A percentile compares a stretch with the other conserved stretches of the same genome.
These are phyloP conservation scores for Xylariales sp. DNA, from an alignment of 2,329 filamentous ascomycete genomes.

Conservation along the genomic window DNA sequence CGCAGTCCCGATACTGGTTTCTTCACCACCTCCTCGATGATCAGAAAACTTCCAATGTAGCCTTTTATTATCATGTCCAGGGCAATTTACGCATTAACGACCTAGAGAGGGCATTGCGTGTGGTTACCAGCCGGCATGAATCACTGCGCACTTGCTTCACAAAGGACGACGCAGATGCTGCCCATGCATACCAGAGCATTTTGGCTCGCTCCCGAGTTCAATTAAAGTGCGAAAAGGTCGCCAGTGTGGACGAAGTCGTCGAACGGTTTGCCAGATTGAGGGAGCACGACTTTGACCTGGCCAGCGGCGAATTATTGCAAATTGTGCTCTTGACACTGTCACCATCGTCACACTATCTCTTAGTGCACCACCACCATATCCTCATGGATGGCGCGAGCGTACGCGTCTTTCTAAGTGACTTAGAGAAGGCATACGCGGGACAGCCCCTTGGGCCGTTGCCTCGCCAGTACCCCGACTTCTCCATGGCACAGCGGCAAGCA, in stretches of 20 bases:
- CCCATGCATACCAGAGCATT: too few species aligned
- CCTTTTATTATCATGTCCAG: background rate
- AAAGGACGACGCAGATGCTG: too few species aligned
- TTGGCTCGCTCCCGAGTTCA: background rate
- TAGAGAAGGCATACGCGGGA: slow-evolving; percentile 37
- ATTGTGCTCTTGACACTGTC: slow-evolving; percentile 16
- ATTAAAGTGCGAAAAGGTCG: background rate
- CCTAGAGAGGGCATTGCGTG: background rate
- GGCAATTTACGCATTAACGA: background rate
- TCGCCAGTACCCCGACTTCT: slow-evolving; percentile 30
- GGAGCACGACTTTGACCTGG: slow-evolving; percentile 23
- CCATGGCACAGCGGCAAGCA: slow-evolving; percentile 19
- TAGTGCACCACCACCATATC: slow-evolving; percentile 45
- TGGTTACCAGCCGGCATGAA: background rate
- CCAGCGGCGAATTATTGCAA: slow-evolving; percentile 17
- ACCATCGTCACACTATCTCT: slow-evolving; percentile 26
- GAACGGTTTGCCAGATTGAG: background rate
- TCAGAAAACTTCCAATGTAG: slow-evolving; percentile 14
- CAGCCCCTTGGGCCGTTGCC: slow-evolving; percentile 13
- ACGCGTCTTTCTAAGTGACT: slow-evolving; percentile 35
- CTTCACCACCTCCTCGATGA: slow-evolving; percentile 20
- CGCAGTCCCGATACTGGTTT: slow-evolving; percentile 28
- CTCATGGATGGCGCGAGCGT: slow-evolving; percentile 43
- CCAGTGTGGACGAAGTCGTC: background rate
- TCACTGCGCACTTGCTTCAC: too few species aligned